Base-by-base conservation (phyloP, 2,329 filamentous ascomycete genomes). In the Fusarium sp. region DNA sequence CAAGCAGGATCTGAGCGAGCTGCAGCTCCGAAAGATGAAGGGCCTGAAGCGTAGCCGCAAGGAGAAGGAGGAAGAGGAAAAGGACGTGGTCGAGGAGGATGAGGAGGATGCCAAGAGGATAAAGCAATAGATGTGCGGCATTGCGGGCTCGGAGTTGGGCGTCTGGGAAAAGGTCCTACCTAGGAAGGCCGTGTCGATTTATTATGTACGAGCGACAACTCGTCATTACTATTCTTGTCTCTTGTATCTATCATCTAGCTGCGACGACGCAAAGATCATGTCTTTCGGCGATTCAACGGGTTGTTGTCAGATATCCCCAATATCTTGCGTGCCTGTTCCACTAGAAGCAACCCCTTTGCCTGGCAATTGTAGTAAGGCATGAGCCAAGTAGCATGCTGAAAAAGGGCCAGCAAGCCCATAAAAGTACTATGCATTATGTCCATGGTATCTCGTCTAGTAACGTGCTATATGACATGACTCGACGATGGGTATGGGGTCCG, bases 11-110 rank as follows among this genome's bases (percentile, higher is more conserved):
- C 88, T 99, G 67, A 88, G 87, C 80, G 90, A 93, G 78, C 84
- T 99, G 83, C 96, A 99, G 87, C 97, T 95, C 62, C 92, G 96
- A 80, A 99, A 99, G 91, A 98, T 99, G 95, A 99, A 99, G 91
- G 96, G 95, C 75, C 84, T 99, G 76, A 99, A 98, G 90, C 89
- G 96, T 75, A 91, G 89, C 73, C 90, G 94, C 11, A 29, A 53
- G 49, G 49, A 53, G 63, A 91, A 91, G 71, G 90, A 88, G 60
- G 86, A 85, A 5, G 85, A 85, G 67, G 87, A 84, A 8, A 6
- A 14, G 66, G 86, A 85, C 75, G 84, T 86, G 66, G 82, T 77
- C 10, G 71, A 78, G 20, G 79, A 79, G 24, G 81, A 84, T 44
- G 83, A 84, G 24, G 82, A 85, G 31, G 83, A 84, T 36, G 75